Base-by-base conservation (phyloP, 345 rosid species). In the Atalantia buxifolia region DNA sequence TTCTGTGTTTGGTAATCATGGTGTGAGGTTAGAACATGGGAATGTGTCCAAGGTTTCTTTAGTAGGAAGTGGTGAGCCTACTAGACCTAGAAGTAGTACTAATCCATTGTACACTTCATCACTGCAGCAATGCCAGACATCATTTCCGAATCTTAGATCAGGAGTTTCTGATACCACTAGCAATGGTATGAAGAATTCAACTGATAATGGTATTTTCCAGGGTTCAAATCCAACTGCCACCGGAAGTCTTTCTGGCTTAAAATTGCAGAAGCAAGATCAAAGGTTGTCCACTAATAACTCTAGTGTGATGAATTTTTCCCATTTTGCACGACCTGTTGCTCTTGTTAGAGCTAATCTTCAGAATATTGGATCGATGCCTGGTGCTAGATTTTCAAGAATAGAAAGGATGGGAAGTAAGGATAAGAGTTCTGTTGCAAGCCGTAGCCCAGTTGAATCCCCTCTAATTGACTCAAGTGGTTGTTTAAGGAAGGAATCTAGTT, bases 291-390 rank as follows among this genome's bases (percentile, higher is more conserved):
- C 42, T 82, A 85, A 77, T 80, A 87, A 77, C 78, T 69, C 91
- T 66, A 76, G 80, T 78, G 62, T 86, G 71, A 79, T 85, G 78
- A 93, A 89, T 79, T 89, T 90, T 80, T 85, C 93, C 25, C 90
- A 91, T 80, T 92, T 93, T 81, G 80, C 86, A 13, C 86, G 88
- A 45, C 93, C 98, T 79, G 88, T 85, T 62, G 72, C 87, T 78
- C 76, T 84, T 74, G 82, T 79, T 18, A 92, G 85, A 85, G 84
- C 87, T 67, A 83, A 82, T 80, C 81, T 77, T 74, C 80, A 84
- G 76, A 83, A 73, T 68, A 69, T 74, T n/a, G 75, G 86, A 53
- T 65, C 45, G 12, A 77, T 63, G 25, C 76, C 84, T 75, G 71
- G 82, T 79, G 70, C 81, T 5, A 81, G 75, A 35, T 71, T 67